Conservation (phyloP, 768 basidiomycete genomes). For the Coprinellus aureogranulatus region DNA sequence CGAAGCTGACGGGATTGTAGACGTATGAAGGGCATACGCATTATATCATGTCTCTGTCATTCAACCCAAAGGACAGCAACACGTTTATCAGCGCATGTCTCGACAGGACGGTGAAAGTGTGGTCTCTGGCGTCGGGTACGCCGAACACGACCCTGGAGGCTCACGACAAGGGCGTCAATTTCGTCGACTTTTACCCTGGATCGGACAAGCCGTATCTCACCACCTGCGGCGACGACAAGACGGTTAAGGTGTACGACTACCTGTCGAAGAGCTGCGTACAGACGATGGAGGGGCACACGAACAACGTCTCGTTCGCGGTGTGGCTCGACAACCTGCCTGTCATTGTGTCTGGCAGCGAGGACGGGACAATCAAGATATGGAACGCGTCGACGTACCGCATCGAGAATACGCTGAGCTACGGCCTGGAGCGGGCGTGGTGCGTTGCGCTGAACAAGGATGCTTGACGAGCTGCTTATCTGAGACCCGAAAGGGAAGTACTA, state of each 20-base stretch:
- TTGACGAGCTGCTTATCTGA: too few relatives aligned
- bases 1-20: conserved; percentile 38
- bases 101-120: conserved; percentile 97
- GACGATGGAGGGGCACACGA: conserved; percentile 96
- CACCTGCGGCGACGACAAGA: conserved; percentile 95
- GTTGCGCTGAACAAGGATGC: conserved; percentile 75
- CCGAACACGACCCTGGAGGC: conserved; percentile 98
- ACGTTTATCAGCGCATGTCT: conserved; percentile 97
- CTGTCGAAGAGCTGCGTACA: conserved; percentile 97
- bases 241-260: conserved; percentile 99
- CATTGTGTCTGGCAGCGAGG: conserved; percentile 91
- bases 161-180: conserved; percentile 98
- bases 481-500: too few relatives aligned
- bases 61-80: conserved; percentile 97
- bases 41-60: conserved; percentile 97
- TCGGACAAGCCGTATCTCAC: conserved; percentile 96
- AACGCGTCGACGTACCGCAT: conserved; percentile 93
- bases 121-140: conserved; percentile 82
- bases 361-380: conserved; percentile 98
- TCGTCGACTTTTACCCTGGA: conserved; percentile 97
- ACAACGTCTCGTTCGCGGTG: conserved; percentile 95
- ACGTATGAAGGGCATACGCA: conserved; percentile 96
- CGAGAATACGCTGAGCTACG: conserved; percentile 95
- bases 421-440: conserved; percentile 95
- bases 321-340: conserved; percentile 96